Conservation (phyloP, 2,329 filamentous ascomycete genomes). For the Didymellaceae sp. region DNA sequence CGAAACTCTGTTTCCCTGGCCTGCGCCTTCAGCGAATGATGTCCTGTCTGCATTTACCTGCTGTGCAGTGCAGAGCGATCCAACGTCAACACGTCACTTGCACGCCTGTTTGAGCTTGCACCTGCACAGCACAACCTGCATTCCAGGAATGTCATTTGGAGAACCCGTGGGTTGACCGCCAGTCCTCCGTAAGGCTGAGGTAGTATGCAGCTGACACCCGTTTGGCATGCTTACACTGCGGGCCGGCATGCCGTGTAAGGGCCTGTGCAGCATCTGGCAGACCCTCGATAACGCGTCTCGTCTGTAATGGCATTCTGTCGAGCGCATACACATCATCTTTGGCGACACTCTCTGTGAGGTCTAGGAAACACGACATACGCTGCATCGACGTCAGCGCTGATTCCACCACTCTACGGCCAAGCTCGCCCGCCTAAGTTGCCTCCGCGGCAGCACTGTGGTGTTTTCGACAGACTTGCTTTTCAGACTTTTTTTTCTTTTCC, state of each 20-base stretch:
- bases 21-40: conserved; percentile 1
- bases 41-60: neutral
- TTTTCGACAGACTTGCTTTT: conserved; percentile 2
- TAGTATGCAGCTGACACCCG: conserved; percentile 4
- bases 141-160: neutral
- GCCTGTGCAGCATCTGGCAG: conserved; percentile 1
- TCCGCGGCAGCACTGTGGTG: neutral
- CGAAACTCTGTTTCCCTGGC: conserved; percentile 1
- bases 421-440: conserved; percentile 17
- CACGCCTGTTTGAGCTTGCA: neutral
- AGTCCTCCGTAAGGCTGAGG: conserved; percentile 1
- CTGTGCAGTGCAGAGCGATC: neutral
- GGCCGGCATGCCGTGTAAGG: conserved; percentile 13
- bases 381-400: neutral
- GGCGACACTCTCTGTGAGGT: neutral
- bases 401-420: conserved; percentile 8
- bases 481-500: neutral
- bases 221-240: neutral
- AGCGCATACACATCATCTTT: neutral
- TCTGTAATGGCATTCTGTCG: too few species aligned
- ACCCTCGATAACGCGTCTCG: neutral
- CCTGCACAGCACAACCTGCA: neutral
- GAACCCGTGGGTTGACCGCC: neutral
- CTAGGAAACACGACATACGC: neutral
- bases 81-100: neutral